Conservation (phyloP, 257 asterid genomes). For the Cynanchum wilfordii region DNA sequence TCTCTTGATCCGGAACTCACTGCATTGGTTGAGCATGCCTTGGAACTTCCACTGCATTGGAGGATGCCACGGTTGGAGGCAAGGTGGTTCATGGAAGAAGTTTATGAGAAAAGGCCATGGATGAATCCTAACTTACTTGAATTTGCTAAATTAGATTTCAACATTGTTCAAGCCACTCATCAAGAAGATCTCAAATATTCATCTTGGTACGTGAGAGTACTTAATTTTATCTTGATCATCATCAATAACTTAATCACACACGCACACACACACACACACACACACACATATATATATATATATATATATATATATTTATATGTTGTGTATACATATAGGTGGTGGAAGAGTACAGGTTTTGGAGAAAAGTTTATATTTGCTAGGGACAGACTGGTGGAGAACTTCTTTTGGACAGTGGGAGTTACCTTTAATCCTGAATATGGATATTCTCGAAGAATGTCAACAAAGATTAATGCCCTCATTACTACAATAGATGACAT, state of each 20-base stretch:
- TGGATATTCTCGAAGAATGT: slow-evolving; percentile 15
- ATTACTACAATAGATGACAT: slow-evolving; percentile 13
- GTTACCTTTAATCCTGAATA: slow-evolving; percentile 6
- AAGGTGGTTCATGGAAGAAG: slow-evolving; percentile 11
- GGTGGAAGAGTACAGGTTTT: slow-evolving; percentile 15
- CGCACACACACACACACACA: too few species aligned
- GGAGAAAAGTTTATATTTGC: slow-evolving; percentile 10
- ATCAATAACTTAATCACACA: not conserved
- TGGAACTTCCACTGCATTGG: slow-evolving; percentile 21
- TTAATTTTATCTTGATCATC: not conserved
- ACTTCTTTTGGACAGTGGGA: slow-evolving; percentile 18
- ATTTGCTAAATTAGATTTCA: slow-evolving; percentile 21
- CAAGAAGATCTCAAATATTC: slow-evolving; percentile 11
- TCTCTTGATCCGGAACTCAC: not conserved
- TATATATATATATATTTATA: too few species aligned
- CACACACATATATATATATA: too few species aligned
- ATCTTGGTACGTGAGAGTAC: not conserved
- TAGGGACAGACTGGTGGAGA: slow-evolving; percentile 22
- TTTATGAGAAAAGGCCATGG: slow-evolving; percentile 10
- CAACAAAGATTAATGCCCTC: slow-evolving; percentile 9
- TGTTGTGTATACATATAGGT: not conserved
- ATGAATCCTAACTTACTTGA: slow-evolving; percentile 10
- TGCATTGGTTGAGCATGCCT: slow-evolving; percentile 4
- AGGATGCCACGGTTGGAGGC: slow-evolving; percentile 19
- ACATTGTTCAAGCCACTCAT: slow-evolving; percentile 18